A percentile compares a stretch with the other conserved stretches of the same genome.
phyloP scores from a whole-genome alignment of 306 rosid species.

The Castanea crenata region DNA sequence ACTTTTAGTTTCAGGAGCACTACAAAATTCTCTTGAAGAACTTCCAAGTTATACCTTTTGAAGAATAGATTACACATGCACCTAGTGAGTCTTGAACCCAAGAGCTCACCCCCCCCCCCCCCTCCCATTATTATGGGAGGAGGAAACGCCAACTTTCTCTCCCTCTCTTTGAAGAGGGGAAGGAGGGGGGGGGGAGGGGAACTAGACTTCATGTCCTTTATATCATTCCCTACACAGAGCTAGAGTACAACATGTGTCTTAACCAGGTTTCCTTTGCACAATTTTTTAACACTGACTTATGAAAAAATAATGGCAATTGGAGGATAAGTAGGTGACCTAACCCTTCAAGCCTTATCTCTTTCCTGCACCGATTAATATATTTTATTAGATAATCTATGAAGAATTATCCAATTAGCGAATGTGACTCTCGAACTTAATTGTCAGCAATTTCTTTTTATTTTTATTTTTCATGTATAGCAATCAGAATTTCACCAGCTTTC shows the following conservation, averaged over 20 bases:
- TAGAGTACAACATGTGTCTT: too few species aligned
- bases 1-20: background rate
- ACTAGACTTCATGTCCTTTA: too few species aligned
- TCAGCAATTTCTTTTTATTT: background rate
- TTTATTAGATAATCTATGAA: background rate
- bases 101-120: too few species aligned
- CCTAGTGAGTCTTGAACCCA: too few species aligned
- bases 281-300: too few species aligned
- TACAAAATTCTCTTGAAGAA: background rate
- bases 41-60: background rate
- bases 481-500: background rate
- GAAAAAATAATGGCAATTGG: background rate
- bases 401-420: background rate
- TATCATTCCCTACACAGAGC: too few species aligned
- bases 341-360: background rate
- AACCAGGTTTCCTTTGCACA: too few species aligned
- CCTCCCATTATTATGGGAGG: too few species aligned
- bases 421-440: background rate
- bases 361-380: background rate
- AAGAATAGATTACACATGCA: background rate
- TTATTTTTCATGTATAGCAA: background rate
- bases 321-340: background rate
- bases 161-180: too few species aligned
- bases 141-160: too few species aligned
- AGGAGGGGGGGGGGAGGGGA: too few species aligned